A percentile compares a stretch with the other conserved stretches of the same genome.
These are phyloP conservation scores for Dendrocalamus latiflorus DNA, from an alignment of 202 grass and related monocot genomes.

Conservation along the genomic window DNA sequence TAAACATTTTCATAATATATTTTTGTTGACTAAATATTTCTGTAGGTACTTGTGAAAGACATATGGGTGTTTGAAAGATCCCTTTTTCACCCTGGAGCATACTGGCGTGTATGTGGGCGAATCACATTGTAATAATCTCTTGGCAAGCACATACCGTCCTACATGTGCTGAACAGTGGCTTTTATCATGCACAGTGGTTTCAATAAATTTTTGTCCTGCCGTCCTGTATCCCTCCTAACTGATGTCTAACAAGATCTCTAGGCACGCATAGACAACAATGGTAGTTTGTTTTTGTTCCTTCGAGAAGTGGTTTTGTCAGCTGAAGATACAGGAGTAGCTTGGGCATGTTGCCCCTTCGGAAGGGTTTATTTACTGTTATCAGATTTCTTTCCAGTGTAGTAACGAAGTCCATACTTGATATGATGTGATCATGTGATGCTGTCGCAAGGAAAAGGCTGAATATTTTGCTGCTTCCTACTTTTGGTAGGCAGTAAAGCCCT, in stretches of 20 bases:
- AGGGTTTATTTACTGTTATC: not conserved
- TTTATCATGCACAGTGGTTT: not conserved
- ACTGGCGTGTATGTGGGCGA: slow-evolving; percentile 74
- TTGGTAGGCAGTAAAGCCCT: not conserved
- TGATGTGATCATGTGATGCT: not conserved
- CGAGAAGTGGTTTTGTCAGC: not conserved
- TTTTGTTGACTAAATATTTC: slow-evolving; percentile 5
- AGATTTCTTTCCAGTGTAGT: not conserved
- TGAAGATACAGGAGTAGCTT: not conserved
- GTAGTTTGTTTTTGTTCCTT: not conserved
- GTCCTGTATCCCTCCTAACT: slow-evolving; percentile 6
- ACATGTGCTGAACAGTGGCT: not conserved
- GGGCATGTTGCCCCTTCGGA: not conserved
- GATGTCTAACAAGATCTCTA: slow-evolving; percentile 28
- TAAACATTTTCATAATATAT: not conserved
- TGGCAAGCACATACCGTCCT: not conserved
- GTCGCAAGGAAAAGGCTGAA: not conserved
- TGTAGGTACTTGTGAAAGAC: slow-evolving; percentile 85
- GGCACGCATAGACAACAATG: not conserved
- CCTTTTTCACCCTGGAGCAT: slow-evolving; percentile 72
- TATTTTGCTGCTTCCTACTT: not conserved
- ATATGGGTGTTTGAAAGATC: slow-evolving; percentile 96
- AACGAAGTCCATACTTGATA: not conserved
- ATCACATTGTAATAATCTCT: slow-evolving; percentile 33
- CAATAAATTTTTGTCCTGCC: slow-evolving; percentile 19